Conservation (phyloP, 345 rosid genomes). For the Melaleuca alternifolia region DNA sequence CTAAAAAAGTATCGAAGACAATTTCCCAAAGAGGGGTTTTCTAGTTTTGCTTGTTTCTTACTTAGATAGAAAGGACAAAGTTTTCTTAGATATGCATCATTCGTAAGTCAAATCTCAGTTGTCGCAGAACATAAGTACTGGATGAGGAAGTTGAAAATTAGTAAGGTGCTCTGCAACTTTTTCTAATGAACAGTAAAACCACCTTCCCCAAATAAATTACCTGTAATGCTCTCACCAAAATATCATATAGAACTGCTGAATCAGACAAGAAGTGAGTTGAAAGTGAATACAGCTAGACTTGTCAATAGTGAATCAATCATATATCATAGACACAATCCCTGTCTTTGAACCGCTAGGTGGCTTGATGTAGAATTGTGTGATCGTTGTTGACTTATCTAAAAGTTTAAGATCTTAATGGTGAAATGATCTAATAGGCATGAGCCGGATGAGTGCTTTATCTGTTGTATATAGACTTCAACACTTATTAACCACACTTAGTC, state of each 20-base stretch:
- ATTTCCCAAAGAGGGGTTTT: background rate
- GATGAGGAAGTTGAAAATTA: background rate
- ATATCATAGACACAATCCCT: accelerated
- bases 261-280: background rate
- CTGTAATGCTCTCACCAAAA: background rate
- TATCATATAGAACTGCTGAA: background rate
- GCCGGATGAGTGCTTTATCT: background rate
- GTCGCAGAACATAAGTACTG: background rate
- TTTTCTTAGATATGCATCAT: background rate
- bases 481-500: background rate
- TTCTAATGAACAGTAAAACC: background rate
- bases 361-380: background rate
- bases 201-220: background rate
- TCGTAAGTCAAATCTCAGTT: background rate
- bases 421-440: background rate
- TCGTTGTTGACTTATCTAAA: background rate
- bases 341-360: background rate
- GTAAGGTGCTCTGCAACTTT: background rate
- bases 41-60: background rate
- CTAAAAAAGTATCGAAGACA: background rate
- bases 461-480: background rate
- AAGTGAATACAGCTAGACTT: background rate
- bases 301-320: background rate
- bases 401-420: background rate
- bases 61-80: background rate